Evolutionary conservation across 495 filamentous ascomycete species (phyloP), one percentile per base, ranked within the genome.

Genomic region (Neurospora sp.): DNA sequence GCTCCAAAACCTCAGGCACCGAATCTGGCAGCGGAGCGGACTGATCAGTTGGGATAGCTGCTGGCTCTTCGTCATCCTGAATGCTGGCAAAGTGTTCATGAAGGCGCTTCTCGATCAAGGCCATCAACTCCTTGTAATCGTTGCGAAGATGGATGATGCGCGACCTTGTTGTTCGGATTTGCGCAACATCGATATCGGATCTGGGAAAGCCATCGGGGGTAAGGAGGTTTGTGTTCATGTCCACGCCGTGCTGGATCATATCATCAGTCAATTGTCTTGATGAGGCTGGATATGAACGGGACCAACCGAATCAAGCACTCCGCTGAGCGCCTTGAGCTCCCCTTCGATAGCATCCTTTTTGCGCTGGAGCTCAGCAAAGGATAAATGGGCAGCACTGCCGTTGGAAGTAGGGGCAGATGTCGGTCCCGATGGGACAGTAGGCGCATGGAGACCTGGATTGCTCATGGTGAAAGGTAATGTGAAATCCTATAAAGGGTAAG

Each of bases 201-300:
- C 96, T 88, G 40, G 96, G 96, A 80, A 92, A 99, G 69, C 95
- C 96, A 82, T 99, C 96, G 71, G 91, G 89, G 3, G 96, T 98
- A 5, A 92, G 92, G 68, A 99, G 85, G 59, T 87, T 85, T 3
- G 96, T 97, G 79, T 89, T 92, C 96, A 99, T 98, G 74, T 91
- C 91, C 61, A 97, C 96, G 48, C 90, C 89, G 82, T 98, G 96
- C 96, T 97, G 74, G 68, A 75, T 35, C 22, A 38, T 68, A 79
- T 71, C 0, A 71, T 77, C 71, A 76, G 77, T 71, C 73, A 71
- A 66, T 6, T 3, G 42, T 16, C 18, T 73, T 39, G 27, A 71
- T 59, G 6, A 70, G 38, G 22, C 48, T 53, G 59, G 37, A 46
- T 14, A 73, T 61, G 68, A 42, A 48, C 11, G 31, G 27, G 27